Evolutionary conservation across 352 stramenopile species (phyloP).

Genomic region (Peronospora belbahrii): DNA sequence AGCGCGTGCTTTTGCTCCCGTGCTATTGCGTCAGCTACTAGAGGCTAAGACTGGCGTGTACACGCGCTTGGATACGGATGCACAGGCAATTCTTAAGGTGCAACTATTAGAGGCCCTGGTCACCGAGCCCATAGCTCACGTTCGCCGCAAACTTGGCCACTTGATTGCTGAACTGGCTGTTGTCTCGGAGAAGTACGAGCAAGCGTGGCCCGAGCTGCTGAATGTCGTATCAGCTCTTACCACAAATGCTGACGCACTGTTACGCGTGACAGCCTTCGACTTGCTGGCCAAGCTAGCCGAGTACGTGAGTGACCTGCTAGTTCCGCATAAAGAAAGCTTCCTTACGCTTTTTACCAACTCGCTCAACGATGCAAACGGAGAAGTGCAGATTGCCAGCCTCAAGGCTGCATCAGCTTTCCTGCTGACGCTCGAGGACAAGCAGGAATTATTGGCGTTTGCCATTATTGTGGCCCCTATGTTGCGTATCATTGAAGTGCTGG

Average conservation of each 20-base stretch:
- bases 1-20: slow-evolving; percentile 62
- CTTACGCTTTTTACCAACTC: slow-evolving; percentile 67
- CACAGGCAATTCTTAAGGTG: slow-evolving; percentile 51
- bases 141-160: slow-evolving; percentile 79
- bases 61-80: slow-evolving; percentile 41
- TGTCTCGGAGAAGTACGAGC: slow-evolving; percentile 39
- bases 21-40: slow-evolving; percentile 72
- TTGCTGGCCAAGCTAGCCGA: slow-evolving; percentile 66
- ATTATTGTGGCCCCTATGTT: slow-evolving; percentile 70
- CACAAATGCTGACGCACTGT: slow-evolving; percentile 38
- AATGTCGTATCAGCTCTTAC: slow-evolving; percentile 53
- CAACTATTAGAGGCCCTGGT: slow-evolving; percentile 67
- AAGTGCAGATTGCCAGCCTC: slow-evolving; percentile 65
- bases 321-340: slow-evolving; percentile 73
- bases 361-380: slow-evolving; percentile 49
- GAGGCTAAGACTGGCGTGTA: slow-evolving; percentile 66
- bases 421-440: slow-evolving; percentile 58
- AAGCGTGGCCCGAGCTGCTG: slow-evolving; percentile 71
- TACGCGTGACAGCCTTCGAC: slow-evolving; percentile 74
- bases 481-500: slow-evolving; percentile 61
- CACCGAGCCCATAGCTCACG: slow-evolving; percentile 55
- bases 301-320: slow-evolving; percentile 58
- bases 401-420: slow-evolving; percentile 70
- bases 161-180: slow-evolving; percentile 66
- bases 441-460: slow-evolving; percentile 60